phyloP scores from a whole-genome alignment of 352 stramenopile species.

The Pythium rhizo-oryzae region DNA sequence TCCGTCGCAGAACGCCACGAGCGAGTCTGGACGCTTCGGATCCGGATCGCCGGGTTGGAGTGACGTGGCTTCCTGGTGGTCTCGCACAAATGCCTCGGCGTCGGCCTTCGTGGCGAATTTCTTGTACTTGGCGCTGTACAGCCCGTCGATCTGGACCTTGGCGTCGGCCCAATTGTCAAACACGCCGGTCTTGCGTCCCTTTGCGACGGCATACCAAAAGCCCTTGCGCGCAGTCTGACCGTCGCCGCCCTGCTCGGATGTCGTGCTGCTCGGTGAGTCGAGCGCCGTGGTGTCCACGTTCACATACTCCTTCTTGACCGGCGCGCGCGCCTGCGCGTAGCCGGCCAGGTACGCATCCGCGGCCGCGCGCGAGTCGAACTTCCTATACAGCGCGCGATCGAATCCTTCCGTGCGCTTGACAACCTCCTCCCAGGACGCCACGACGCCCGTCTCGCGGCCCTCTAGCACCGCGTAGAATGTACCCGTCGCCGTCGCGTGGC shows the following conservation, averaged over 20 bases:
- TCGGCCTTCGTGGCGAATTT: conserved; percentile 54
- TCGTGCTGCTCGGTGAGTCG: not conserved
- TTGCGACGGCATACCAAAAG: conserved; percentile 56
- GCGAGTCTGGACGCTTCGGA: conserved; percentile 46
- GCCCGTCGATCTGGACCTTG: conserved; percentile 54
- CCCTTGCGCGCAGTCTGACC: not conserved
- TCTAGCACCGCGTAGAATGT: conserved; percentile 29
- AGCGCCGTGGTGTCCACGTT: not conserved
- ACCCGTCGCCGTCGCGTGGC: conserved; percentile 14
- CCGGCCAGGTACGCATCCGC: conserved; percentile 32
- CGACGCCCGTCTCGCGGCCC: conserved; percentile 40
- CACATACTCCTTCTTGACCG: not conserved
- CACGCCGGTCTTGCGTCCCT: conserved; percentile 51
- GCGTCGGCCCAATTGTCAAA: conserved; percentile 59
- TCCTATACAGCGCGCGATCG: conserved; percentile 32
- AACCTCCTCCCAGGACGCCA: conserved; percentile 39
- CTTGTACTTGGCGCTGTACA: conserved; percentile 58
- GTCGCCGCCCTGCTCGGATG: not conserved
- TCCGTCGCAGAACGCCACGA: conserved; percentile 82
- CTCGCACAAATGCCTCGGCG: conserved; percentile 52
- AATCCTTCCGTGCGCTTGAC: conserved; percentile 35
- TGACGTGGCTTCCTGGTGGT: conserved; percentile 23
- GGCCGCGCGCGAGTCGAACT: conserved; percentile 33
- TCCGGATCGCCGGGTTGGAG: conserved; percentile 34
- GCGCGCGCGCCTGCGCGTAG: conserved; percentile 15